Base-by-base conservation (phyloP, 768 basidiomycete genomes). In the Podaxis mareebaensis region DNA sequence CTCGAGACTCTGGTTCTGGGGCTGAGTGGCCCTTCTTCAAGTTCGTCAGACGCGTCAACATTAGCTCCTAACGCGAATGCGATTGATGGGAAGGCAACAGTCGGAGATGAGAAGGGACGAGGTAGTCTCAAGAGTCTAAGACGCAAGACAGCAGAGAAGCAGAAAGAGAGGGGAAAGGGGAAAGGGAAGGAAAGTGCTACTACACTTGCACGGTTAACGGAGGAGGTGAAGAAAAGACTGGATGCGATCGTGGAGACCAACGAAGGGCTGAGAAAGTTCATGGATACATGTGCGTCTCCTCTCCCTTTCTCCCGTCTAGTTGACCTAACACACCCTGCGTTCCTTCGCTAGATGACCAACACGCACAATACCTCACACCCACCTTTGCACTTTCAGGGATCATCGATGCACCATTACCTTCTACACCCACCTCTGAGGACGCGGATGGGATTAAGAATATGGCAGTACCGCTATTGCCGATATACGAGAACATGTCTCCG, bases 1-100 rank as follows among this genome's bases (percentile, higher is more conserved):
- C 78, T 95, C 1, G 93, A 93, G 71, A 90, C 91, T 17, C 77
- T 95, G 56, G 76, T 93, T 2, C 73, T 86, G 44, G 93, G 92
- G 44, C 81, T 88, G 22, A 83, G 81, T 33, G 58, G 28, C 11
- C 58, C 58, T 12, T 36, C 40, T 28, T 28, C 12, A n/a, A 24
- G 11, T 11, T 24, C 22, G 7, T 5, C 28, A 28, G 36, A 39
- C 36, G 2, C 38, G 17, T 24, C 53, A 20, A 38, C 36, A 22
- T 22, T n/a, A 3, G 26, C 20, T n/a, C 15, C 4, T n/a, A 20
- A 15, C 17, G 12, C 58, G 3, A 13, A 5, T 48, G 58, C 42
- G 67, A 72, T 7, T 13, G 42, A 55, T 81, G 81, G 53, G 79
- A 83, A 46, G 59, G 72, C 60, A 57, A 61, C 62, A 48, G 64